phyloP scores from a whole-genome alignment of 2,329 filamentous ascomycete genomes.

The Fusarium sp. region DNA sequence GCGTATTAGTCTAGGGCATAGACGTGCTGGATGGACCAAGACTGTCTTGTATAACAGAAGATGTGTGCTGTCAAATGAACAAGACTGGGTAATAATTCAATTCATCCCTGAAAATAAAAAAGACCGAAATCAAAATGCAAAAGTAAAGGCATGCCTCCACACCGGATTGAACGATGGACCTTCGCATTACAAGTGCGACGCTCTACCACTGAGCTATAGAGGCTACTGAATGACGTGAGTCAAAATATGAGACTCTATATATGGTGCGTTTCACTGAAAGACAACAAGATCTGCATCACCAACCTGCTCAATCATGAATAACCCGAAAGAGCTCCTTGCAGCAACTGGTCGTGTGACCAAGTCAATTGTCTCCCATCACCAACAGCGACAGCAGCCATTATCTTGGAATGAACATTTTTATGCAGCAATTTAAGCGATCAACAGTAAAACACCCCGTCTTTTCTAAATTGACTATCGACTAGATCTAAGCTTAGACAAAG shows the following conservation, averaged over 20 bases:
- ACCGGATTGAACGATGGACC: constrained; percentile 38
- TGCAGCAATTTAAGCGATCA: too few relatives aligned
- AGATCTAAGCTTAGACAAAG: background rate
- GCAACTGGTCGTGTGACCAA: constrained; percentile 13
- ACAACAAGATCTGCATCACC: background rate
- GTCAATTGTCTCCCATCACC: background rate
- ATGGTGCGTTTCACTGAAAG: accelerated
- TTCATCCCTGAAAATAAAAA: too few relatives aligned
- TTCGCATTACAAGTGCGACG: constrained; percentile 38
- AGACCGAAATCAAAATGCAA: background rate
- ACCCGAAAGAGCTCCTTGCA: background rate
- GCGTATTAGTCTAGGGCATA: background rate
- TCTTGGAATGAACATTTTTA: too few relatives aligned
- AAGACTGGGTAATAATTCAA: too few relatives aligned
- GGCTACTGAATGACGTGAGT: background rate
- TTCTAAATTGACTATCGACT: background rate
- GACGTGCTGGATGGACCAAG: too few relatives aligned
- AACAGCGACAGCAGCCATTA: background rate
- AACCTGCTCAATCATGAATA: background rate
- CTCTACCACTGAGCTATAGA: constrained; percentile 40
- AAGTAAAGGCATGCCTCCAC: constrained; percentile 16
- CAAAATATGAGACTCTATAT: accelerated
- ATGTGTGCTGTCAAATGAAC: too few relatives aligned
- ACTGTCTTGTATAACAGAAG: too few relatives aligned
- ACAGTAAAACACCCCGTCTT: background rate